These are phyloP conservation scores for Chimonanthus praecox DNA, from an alignment of 164 flowering plant species.

Conservation along the genomic window DNA sequence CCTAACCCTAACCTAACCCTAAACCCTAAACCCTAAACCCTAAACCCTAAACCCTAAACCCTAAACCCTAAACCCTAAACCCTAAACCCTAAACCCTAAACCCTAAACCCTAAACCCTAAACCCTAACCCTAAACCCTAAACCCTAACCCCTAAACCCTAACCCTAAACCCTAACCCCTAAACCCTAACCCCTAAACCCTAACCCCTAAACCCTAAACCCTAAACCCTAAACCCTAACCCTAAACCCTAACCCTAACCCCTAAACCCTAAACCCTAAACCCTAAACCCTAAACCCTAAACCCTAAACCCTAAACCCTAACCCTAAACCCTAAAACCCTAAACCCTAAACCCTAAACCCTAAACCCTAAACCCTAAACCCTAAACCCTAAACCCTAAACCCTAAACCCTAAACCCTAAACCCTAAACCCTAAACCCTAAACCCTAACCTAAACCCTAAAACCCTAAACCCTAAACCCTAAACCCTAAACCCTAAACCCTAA, in stretches of 20 bases:
- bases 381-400: slow-evolving; percentile 13
- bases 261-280: no score
- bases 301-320: no score
- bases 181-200: no score
- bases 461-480: no score
- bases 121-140: slow-evolving; percentile 10
- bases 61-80: slow-evolving; percentile 18
- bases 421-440: no score
- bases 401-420: slow-evolving; percentile 16
- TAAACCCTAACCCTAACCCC: no score
- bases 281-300: slow-evolving; percentile 6
- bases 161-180: no score
- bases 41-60: slow-evolving; percentile 18
- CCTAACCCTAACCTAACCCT: slow-evolving; percentile 16
- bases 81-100: slow-evolving; percentile 18
- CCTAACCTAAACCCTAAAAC: no score
- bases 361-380: slow-evolving; percentile 15
- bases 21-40: slow-evolving; percentile 18
- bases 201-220: no score
- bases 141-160: no score
- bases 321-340: no score
- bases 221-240: no score
- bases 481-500: slow-evolving; percentile 15
- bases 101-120: slow-evolving; percentile 13
- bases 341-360: slow-evolving; percentile 13